Percentiles rank a stretch among this genome's conserved stretches.
Evolutionary conservation across 2,329 filamentous ascomycete species (phyloP).

Genomic region (Colletotrichum orchidophilum): DNA sequence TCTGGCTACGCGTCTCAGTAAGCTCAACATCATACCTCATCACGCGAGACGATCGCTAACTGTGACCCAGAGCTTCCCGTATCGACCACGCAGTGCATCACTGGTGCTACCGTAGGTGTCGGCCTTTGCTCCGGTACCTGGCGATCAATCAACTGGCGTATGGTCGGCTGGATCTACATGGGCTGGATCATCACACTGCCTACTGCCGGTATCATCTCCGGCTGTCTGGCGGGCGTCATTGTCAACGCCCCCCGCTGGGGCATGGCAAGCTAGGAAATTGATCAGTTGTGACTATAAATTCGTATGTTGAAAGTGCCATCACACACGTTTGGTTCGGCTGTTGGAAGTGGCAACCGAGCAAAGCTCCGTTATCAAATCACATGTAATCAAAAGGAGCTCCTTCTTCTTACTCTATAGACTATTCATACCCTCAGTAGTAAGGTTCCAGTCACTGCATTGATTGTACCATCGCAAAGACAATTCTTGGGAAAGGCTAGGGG

Average conservation of each 20-base stretch:
- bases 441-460: not conserved
- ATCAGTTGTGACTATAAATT: not conserved
- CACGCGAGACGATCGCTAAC: not conserved
- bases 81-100: slow-evolving; percentile 68
- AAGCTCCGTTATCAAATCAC: not conserved
- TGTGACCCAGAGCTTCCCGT: slow-evolving; percentile 55
- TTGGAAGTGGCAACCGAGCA: not conserved
- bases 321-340: not conserved
- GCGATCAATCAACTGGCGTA: slow-evolving; percentile 66
- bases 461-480: not conserved
- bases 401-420: not conserved
- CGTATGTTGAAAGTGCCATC: not conserved
- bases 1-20: slow-evolving; percentile 67
- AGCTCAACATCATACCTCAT: not conserved
- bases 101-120: slow-evolving; percentile 65
- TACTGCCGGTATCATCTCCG: slow-evolving; percentile 60
- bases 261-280: slow-evolving; percentile 1
- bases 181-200: slow-evolving; percentile 61
- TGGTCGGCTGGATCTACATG: slow-evolving; percentile 61
- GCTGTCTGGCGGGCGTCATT: slow-evolving; percentile 65
- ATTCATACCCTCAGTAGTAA: not conserved
- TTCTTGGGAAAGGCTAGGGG: no score
- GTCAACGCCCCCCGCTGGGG: slow-evolving; percentile 65
- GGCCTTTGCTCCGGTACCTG: slow-evolving; percentile 63
- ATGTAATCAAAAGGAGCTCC: not conserved